Conservation (phyloP, 768 basidiomycete genomes). For the Mycena vulgaris region DNA sequence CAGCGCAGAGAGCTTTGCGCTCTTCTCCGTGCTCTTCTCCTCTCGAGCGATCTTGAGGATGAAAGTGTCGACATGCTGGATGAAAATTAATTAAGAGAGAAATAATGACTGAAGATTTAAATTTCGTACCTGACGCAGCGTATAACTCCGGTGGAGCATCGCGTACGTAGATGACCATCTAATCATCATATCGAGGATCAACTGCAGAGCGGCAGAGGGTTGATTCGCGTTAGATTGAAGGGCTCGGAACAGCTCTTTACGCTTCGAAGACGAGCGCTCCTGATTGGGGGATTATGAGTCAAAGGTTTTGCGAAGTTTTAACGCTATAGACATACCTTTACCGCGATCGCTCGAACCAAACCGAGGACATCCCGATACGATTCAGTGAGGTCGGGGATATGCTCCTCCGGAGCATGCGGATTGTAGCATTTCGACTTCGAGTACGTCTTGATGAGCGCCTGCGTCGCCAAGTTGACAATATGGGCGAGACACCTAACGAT, state of each 20-base stretch:
- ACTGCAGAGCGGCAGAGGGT: slow-evolving; percentile 21
- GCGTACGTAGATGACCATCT: slow-evolving; percentile 52
- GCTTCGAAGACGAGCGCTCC: no score
- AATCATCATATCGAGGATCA: slow-evolving; percentile 50
- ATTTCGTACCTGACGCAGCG: slow-evolving; percentile 20
- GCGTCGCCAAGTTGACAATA: slow-evolving; percentile 53
- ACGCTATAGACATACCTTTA: background rate
- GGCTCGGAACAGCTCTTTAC: background rate
- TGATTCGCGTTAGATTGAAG: background rate
- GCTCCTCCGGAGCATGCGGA: slow-evolving; percentile 37
- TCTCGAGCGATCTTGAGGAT: slow-evolving; percentile 40
- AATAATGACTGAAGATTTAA: background rate
- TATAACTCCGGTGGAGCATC: slow-evolving; percentile 43
- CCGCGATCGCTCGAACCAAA: background rate
- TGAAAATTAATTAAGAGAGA: slow-evolving; percentile 8
- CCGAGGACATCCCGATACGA: slow-evolving; percentile 42
- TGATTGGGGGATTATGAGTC: no score
- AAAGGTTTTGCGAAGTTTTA: no score
- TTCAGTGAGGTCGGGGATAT: slow-evolving; percentile 27
- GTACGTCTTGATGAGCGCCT: slow-evolving; percentile 46
- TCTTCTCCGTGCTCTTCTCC: slow-evolving; percentile 45
- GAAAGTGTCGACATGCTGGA: slow-evolving; percentile 44
- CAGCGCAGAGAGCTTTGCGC: slow-evolving; percentile 38
- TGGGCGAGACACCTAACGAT: slow-evolving; percentile 49
- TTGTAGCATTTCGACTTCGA: slow-evolving; percentile 45